Evolutionary conservation across 345 rosid species (phyloP).

Genomic region (Theobroma cacao): DNA sequence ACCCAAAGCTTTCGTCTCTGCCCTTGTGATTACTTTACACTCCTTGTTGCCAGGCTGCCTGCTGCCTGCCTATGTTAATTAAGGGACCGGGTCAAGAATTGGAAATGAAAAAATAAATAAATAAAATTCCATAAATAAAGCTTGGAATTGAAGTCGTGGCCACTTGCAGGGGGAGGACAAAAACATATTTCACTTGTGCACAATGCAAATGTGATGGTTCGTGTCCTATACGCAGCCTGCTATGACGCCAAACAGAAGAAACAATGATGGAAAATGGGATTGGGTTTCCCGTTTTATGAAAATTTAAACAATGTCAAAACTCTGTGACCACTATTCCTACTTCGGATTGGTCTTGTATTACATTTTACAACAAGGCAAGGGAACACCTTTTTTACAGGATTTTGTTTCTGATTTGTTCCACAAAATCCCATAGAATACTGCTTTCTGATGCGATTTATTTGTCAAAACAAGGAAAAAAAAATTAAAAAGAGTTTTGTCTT

Average conservation of each 20-base stretch:
- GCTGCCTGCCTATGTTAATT: not conserved
- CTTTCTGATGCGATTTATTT: not conserved
- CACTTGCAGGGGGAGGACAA: not conserved
- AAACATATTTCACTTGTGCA: not conserved
- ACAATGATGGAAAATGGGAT: not conserved
- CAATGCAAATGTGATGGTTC: not conserved
- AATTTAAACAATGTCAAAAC: not conserved
- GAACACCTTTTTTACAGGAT: not conserved
- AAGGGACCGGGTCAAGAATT: not conserved
- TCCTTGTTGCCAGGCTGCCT: not conserved
- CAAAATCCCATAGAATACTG: not conserved
- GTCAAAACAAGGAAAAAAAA: not conserved
- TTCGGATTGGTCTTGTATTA: not conserved
- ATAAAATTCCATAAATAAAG: not conserved
- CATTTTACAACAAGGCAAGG: not conserved
- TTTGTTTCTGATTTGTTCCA: not conserved
- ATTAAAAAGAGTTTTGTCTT: not conserved
- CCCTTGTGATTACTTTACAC: not conserved
- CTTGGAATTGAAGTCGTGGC: conserved; percentile 4
- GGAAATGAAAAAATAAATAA: not conserved
- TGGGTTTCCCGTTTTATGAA: not conserved
- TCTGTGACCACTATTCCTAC: not conserved
- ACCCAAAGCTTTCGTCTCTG: not conserved
- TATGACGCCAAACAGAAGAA: not conserved
- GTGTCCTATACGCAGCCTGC: not conserved